phyloP scores from a whole-genome alignment of 768 basidiomycete genomes.

The Leccinellum albellum region DNA sequence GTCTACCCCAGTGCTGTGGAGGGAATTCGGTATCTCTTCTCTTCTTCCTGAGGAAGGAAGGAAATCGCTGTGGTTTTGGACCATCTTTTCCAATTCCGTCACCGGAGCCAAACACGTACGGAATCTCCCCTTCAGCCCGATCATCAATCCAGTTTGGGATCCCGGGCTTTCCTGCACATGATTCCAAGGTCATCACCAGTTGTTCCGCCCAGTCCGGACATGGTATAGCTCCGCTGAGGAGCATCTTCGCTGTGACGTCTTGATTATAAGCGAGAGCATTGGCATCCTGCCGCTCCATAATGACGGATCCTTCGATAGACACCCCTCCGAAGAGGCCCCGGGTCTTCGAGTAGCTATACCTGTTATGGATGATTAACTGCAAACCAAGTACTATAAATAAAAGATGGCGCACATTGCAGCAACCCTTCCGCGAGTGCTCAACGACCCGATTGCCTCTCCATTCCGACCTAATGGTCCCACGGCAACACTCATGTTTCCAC shows the following conservation, averaged over 20 bases:
- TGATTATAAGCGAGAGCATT: conserved; percentile 77
- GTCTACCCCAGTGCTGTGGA: conserved; percentile 58
- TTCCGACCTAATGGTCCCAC: conserved; percentile 92
- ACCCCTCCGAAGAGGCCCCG: conserved; percentile 92
- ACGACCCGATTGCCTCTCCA: conserved; percentile 80
- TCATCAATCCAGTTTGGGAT: conserved; percentile 66
- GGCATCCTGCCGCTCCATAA: conserved; percentile 91
- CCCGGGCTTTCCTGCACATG: conserved; percentile 67
- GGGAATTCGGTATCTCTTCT: conserved; percentile 55
- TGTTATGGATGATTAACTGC: conserved; percentile 24
- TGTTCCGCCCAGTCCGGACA: conserved; percentile 76
- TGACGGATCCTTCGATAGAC: conserved; percentile 84
- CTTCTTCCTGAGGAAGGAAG: conserved; percentile 36
- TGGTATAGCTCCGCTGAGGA: conserved; percentile 74
- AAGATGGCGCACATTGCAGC: conserved; percentile 72
- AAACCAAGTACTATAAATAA: background rate
- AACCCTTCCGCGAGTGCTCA: conserved; percentile 82
- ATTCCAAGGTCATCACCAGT: conserved; percentile 71
- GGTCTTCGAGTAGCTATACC: conserved; percentile 91
- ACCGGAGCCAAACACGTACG: conserved; percentile 52
- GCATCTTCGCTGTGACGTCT: conserved; percentile 70
- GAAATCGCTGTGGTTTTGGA: conserved; percentile 33
- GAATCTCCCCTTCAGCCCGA: conserved; percentile 33
- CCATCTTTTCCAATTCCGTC: conserved; percentile 22
- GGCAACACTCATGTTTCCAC: conserved; percentile 86